These are phyloP conservation scores for Exophiala spinifera DNA, from an alignment of 2,329 filamentous ascomycete species.

Conservation along the genomic window DNA sequence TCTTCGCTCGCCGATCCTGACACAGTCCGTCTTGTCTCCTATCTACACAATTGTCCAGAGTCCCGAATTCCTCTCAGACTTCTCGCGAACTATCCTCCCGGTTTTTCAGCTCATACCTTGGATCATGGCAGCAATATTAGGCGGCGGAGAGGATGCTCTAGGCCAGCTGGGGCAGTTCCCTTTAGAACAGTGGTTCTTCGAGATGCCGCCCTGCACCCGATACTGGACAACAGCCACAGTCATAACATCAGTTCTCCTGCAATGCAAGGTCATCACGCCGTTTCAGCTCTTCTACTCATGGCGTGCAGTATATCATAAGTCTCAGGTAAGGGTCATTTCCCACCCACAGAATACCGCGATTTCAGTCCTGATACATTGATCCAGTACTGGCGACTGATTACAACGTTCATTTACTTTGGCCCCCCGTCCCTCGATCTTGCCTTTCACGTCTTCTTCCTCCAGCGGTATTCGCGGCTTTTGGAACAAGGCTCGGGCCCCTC, in stretches of 20 bases:
- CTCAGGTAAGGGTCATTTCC: conserved; percentile 63
- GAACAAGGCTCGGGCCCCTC: conserved; percentile 92
- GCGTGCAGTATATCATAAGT: conserved; percentile 83
- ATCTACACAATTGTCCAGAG: conserved; percentile 17
- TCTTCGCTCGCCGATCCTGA: conserved; percentile 19
- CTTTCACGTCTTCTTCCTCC: conserved; percentile 97
- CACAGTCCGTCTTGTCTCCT: conserved; percentile 16
- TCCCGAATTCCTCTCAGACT: conserved; percentile 18
- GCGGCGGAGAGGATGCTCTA: conserved; percentile 19
- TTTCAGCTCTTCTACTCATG: conserved; percentile 98
- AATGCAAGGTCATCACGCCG: conserved; percentile 86
- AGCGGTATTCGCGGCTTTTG: conserved; percentile 89
- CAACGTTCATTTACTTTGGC: conserved; percentile 96
- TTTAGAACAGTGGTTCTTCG: conserved; percentile 96
- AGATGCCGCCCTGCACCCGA: conserved; percentile 93
- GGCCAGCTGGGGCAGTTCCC: conserved; percentile 61
- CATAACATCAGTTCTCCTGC: conserved; percentile 80
- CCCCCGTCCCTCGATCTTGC: conserved; percentile 89
- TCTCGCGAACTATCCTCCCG: conserved; percentile 16
- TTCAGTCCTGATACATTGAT: conserved; percentile 1
- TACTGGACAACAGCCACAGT: conserved; percentile 97
- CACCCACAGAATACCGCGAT: neutral
- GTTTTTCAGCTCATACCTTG: conserved; percentile 17
- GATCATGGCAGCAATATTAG: conserved; percentile 24
- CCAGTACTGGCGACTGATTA: conserved; percentile 94